These are phyloP conservation scores for Elaeis guineensis DNA, from an alignment of 176 grass and related monocot species.

Conservation along the genomic window DNA sequence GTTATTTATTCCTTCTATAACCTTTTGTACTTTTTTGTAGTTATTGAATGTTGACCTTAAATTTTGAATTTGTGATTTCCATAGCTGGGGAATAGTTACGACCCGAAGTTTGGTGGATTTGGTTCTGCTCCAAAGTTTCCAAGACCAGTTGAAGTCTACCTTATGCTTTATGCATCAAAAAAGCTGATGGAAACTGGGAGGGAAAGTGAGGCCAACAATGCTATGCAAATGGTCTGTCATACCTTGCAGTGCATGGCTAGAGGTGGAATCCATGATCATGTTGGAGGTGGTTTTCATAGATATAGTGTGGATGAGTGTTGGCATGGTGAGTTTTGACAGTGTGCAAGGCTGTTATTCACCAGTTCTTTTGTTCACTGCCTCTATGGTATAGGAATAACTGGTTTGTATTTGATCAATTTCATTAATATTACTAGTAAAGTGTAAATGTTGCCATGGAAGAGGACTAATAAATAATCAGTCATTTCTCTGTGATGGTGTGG, in stretches of 20 bases:
- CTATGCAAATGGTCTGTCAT: constrained; percentile 70
- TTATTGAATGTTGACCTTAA: too few relatives aligned
- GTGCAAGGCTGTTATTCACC: too few relatives aligned
- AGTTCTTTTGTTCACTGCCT: too few relatives aligned
- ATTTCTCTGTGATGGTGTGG: too few relatives aligned
- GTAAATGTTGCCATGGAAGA: too few relatives aligned
- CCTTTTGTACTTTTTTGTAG: too few relatives aligned
- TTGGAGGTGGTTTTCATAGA: constrained; percentile 94
- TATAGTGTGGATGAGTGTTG: constrained; percentile 95
- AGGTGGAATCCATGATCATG: constrained; percentile 89
- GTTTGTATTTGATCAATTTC: too few relatives aligned
- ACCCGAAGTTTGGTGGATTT: constrained; percentile 84
- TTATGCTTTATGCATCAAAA: constrained; percentile 69
- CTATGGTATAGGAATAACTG: too few relatives aligned
- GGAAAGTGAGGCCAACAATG: constrained; percentile 42
- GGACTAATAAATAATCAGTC: too few relatives aligned
- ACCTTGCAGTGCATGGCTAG: constrained; percentile 85
- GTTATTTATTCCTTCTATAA: too few relatives aligned
- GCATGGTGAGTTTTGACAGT: constrained; percentile 47
- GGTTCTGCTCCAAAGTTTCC: constrained; percentile 93
- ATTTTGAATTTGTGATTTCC: too few relatives aligned
- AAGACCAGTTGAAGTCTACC: constrained; percentile 70
- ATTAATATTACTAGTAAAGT: too few relatives aligned
- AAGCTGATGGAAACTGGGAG: constrained; percentile 45
- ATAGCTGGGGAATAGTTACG: constrained; percentile 56